phyloP scores from a whole-genome alignment of 371 early-diverging fungal species.

The Mortierella sp. region DNA sequence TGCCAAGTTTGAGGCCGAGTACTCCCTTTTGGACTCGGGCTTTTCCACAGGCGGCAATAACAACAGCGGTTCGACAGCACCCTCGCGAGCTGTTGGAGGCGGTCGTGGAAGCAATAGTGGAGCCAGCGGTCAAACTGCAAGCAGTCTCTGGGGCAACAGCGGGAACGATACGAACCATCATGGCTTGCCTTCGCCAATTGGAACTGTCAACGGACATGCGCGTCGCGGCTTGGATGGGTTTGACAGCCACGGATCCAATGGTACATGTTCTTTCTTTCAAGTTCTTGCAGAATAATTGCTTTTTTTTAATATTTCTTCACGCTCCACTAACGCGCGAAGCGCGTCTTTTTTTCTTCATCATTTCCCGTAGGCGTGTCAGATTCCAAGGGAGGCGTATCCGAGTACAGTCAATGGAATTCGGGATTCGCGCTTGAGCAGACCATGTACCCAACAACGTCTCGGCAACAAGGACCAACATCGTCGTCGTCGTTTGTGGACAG shows the following conservation, averaged over 20 bases:
- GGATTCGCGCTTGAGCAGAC: conserved; percentile 46
- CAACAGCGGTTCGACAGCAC: not conserved
- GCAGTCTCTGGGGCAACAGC: conserved; percentile 30
- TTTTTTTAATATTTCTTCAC: not conserved
- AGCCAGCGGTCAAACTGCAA: conserved; percentile 22
- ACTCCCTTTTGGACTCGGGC: conserved; percentile 30
- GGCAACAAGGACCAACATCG: conserved; percentile 26
- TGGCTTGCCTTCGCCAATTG: conserved; percentile 54
- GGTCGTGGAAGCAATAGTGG: conserved; percentile 31
- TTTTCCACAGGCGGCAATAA: conserved; percentile 3
- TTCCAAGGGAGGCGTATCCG: conserved; percentile 30
- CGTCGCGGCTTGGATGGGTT: conserved; percentile 43
- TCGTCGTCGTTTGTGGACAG: conserved; percentile 38
- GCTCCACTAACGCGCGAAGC: not conserved
- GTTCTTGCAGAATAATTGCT: no score
- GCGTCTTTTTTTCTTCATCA: not conserved
- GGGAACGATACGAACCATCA: conserved; percentile 10
- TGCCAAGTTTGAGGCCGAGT: conserved; percentile 43
- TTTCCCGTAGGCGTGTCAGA: conserved; percentile 24
- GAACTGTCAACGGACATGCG: conserved; percentile 46
- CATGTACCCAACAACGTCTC: conserved; percentile 36
- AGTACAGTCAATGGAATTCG: conserved; percentile 58
- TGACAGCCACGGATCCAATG: conserved; percentile 33
- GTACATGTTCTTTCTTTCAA: conserved; percentile 11
- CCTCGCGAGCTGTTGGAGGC: conserved; percentile 42